A percentile compares a stretch with the other conserved stretches of the same genome.
These are phyloP conservation scores for Cladosporium halotolerans DNA, from an alignment of 2,329 filamentous ascomycete species.

Conservation along the genomic window DNA sequence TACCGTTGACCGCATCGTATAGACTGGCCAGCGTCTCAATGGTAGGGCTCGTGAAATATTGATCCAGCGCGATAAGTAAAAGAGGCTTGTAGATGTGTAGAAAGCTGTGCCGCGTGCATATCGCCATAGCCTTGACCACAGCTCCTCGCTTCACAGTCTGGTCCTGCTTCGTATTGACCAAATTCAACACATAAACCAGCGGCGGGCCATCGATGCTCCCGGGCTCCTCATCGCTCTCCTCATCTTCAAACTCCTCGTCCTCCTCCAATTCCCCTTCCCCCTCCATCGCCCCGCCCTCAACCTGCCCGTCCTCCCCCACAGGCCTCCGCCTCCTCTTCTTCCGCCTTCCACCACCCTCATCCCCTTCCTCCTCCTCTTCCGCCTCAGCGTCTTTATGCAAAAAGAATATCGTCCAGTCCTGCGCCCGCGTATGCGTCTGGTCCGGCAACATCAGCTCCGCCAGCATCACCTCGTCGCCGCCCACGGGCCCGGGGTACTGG, in stretches of 20 bases:
- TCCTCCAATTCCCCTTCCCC: constrained; percentile 42
- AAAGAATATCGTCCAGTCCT: constrained; percentile 99
- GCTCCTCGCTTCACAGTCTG: constrained; percentile 86
- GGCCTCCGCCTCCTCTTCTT: constrained; percentile 29
- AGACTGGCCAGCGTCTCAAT: constrained; percentile 81
- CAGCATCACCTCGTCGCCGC: constrained; percentile 94
- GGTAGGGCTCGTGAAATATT: constrained; percentile 90
- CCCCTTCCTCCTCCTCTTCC: constrained; percentile 68
- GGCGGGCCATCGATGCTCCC: constrained; percentile 72
- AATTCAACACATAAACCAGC: constrained; percentile 90
- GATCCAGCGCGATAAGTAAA: constrained; percentile 81
- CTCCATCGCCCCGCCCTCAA: constrained; percentile 31
- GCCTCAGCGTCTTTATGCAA: constrained; percentile 88
- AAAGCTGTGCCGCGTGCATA: constrained; percentile 95
- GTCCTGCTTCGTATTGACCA: constrained; percentile 98
- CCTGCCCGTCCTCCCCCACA: constrained; percentile 44
- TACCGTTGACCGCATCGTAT: constrained; percentile 88
- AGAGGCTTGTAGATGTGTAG: constrained; percentile 98
- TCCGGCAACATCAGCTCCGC: constrained; percentile 98
- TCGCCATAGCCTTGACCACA: constrained; percentile 96
- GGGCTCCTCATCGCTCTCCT: constrained; percentile 44
- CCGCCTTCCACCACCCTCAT: constrained; percentile 46
- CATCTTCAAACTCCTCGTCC: constrained; percentile 37
- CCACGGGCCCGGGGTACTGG: constrained; percentile 91
- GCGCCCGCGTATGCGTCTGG: constrained; percentile 86